Conservation (phyloP, 306 rosid genomes). For the Fragaria nilgerrensis region DNA sequence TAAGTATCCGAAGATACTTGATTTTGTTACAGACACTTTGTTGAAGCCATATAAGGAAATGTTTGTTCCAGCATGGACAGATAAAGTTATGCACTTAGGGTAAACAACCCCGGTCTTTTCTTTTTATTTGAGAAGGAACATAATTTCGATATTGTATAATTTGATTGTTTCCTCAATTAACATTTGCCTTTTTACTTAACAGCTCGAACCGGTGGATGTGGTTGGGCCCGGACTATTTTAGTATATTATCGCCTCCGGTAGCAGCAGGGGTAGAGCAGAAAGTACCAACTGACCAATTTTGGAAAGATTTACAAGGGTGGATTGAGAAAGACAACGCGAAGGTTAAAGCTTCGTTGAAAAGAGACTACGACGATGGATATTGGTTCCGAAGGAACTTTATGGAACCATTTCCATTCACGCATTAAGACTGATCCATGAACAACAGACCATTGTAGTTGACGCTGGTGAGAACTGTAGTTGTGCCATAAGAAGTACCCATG, state of each 20-base stretch:
- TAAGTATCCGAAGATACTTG: not conserved
- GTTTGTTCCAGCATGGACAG: not conserved
- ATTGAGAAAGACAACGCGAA: not conserved
- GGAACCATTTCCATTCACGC: not conserved
- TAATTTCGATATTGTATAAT: no score
- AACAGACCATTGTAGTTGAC: not conserved
- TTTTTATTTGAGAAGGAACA: no score
- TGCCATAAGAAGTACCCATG: not conserved
- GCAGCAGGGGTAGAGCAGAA: not conserved
- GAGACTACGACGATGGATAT: not conserved
- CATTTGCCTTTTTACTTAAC: not conserved
- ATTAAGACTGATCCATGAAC: not conserved
- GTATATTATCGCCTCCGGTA: rapidly evolving
- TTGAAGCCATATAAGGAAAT: not conserved
- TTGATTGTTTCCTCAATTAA: not conserved
- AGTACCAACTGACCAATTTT: not conserved
- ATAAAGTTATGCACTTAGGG: not conserved
- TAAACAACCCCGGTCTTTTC: rapidly evolving
- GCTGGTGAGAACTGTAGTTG: not conserved
- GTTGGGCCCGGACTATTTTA: no score
- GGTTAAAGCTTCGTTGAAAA: not conserved
- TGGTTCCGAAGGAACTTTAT: not conserved
- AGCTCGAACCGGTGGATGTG: not conserved
- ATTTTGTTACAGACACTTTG: not conserved
- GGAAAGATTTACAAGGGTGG: not conserved